Conservation (phyloP, 169 alveolate species). For the Plasmodium falciparum region DNA sequence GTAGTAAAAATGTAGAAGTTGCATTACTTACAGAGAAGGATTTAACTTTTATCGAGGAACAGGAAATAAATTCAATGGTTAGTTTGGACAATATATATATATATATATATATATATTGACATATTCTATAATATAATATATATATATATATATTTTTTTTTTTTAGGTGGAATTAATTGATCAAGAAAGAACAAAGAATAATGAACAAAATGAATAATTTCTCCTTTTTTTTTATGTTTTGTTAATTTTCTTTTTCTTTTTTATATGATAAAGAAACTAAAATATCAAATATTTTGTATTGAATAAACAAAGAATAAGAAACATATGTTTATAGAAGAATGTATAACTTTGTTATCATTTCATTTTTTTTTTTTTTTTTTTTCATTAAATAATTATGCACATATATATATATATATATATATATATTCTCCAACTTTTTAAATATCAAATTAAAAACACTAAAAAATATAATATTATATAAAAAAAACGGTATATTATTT, state of each 20-base stretch:
- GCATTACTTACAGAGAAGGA: conserved; percentile 87
- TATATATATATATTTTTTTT: neutral
- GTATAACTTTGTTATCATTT: too few species aligned
- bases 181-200: conserved; percentile 61
- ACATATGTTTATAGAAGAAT: too few species aligned
- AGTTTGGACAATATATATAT: conserved; percentile 2
- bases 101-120: neutral
- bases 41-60: conserved; percentile 80
- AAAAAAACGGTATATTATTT: too few species aligned
- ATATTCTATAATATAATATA: neutral
- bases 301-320: too few species aligned
- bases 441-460: too few species aligned
- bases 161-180: conserved; percentile 72
- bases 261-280: too few species aligned
- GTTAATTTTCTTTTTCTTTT: too few species aligned
- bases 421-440: neutral
- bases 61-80: conserved; percentile 78
- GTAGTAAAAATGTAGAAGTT: conserved; percentile 91
- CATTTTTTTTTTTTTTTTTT: conserved; percentile 9
- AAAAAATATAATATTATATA: too few species aligned
- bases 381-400: neutral
- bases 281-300: too few species aligned
- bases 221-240: conserved; percentile 38
- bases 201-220: conserved; percentile 32
- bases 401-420: neutral